These are phyloP conservation scores for Teratosphaeria viscida DNA, from an alignment of 2,329 filamentous ascomycete species.

Conservation along the genomic window DNA sequence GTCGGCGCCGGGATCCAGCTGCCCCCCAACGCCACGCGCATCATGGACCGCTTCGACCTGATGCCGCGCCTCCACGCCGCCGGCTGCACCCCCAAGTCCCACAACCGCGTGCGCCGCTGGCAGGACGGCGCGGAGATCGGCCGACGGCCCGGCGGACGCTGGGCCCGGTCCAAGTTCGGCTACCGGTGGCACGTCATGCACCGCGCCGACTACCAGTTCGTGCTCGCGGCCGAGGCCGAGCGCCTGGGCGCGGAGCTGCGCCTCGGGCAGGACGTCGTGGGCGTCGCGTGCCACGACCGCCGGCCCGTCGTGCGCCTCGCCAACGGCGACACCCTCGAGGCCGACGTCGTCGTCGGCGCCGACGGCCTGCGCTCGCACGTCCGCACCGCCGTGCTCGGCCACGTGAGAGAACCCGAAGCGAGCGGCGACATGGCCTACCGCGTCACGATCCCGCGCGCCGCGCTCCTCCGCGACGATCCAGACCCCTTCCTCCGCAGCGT, in stretches of 20 bases:
- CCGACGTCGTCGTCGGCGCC: not conserved
- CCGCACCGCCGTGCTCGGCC: not conserved
- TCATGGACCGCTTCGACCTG: constrained; percentile 1
- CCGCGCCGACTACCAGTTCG: not conserved
- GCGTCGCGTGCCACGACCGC: not conserved
- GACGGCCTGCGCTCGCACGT: not conserved
- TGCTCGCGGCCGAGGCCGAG: not conserved
- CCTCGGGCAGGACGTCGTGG: not conserved
- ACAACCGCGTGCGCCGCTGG: not conserved
- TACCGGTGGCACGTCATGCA: not conserved
- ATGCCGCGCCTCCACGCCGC: not conserved
- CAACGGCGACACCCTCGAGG: not conserved
- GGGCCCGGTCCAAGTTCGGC: not conserved
- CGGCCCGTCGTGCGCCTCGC: not conserved
- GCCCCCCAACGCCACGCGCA: not conserved
- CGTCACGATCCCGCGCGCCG: not conserved
- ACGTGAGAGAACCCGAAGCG: not conserved
- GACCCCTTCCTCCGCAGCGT: not conserved
- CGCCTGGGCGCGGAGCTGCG: not conserved
- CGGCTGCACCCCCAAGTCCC: not conserved
- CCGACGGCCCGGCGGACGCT: not conserved
- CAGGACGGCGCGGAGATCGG: not conserved
- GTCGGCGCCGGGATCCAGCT: constrained; percentile 1
- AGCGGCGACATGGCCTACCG: not conserved
- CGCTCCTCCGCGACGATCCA: not conserved